Evolutionary conservation across 139 green algal genomes (phyloP).

Genomic region (Gonium pectorale): DNA sequence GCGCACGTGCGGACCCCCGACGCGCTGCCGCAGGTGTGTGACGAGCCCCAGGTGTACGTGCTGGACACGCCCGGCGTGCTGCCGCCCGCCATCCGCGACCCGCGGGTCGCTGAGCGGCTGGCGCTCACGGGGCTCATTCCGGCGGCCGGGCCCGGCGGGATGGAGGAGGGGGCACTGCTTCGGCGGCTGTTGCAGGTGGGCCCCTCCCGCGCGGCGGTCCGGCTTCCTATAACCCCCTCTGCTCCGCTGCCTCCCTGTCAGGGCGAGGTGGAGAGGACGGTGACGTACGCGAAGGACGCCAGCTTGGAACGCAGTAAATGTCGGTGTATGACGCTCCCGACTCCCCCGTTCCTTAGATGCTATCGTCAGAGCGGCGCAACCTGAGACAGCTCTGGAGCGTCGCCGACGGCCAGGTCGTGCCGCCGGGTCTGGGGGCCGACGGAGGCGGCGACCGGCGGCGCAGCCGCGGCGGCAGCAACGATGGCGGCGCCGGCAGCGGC

Average conservation of each 20-base stretch:
- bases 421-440: background rate
- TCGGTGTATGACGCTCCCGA: background rate
- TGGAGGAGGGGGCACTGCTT: slow-evolving; percentile 15
- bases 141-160: background rate
- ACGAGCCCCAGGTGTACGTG: slow-evolving; percentile 36
- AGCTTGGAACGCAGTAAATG: too few species aligned
- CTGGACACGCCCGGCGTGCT: slow-evolving; percentile 61
- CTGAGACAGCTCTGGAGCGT: slow-evolving; percentile 25
- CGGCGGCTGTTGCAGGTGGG: slow-evolving; percentile 33
- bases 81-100: slow-evolving; percentile 43
- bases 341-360: slow-evolving; percentile 1
- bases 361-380: background rate
- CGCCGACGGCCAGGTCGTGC: background rate
- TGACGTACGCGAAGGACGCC: too few species aligned
- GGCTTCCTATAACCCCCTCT: background rate
- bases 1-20: background rate
- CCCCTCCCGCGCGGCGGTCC: background rate
- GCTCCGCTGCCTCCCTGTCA: background rate
- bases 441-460: background rate
- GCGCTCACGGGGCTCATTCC: slow-evolving; percentile 50
- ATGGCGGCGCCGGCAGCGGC: background rate
- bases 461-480: background rate
- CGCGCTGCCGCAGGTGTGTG: slow-evolving; percentile 30
- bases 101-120: slow-evolving; percentile 17
- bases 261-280: background rate